Base-by-base conservation (phyloP, 345 rosid genomes). In the Orychophragmus violaceus region DNA sequence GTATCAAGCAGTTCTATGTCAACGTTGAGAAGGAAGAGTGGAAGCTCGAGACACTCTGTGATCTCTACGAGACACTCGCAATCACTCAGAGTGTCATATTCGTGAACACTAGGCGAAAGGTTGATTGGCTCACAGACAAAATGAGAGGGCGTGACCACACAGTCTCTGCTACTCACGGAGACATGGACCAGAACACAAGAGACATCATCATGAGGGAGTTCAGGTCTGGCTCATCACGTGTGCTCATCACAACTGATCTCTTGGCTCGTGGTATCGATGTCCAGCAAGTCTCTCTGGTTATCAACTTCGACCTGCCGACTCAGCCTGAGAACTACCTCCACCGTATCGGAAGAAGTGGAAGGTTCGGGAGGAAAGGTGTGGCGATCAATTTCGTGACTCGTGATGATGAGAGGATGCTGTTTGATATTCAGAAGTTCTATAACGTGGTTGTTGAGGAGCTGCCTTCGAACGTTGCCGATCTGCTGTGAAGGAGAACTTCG, bases 131-230 rank as follows among this genome's bases (percentile, higher is more conserved):
- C 49, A 84, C 95, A 0, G 95, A 88, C 78, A 82, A 88, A 62
- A 79, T 84, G 89, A 69, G 87, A 52, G 62, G 82, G 50, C 80
- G 85, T 24, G 95, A 85, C 74, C 91, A 84, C 68, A 87, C 91
- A 0, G 86, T 88, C 49, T 88, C 89, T 1, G 91, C 95, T 0
- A 85, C 87, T 33, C 89, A 87, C 48, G 90, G 88, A 53, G 88
- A 87, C 59, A 85, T 83, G 94, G 91, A 87, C 79, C 86, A 81
- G 81, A 88, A 85, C 74, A 85, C 91, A 0, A 62, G 87, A 66
- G 95, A 85, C 71, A 83, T 85, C 51, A 85, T 88, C 76, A 85
- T 85, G 91, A 80, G 85, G 12, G 91, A 85, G 60, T 88, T 88
- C 69, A 84, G 89, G 29, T 88, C 87, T 29, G 91, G 95, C 5